Percentiles rank a stretch among this genome's conserved stretches.
phyloP scores from a whole-genome alignment of 306 rosid species.

The Gillenia trifoliata region DNA sequence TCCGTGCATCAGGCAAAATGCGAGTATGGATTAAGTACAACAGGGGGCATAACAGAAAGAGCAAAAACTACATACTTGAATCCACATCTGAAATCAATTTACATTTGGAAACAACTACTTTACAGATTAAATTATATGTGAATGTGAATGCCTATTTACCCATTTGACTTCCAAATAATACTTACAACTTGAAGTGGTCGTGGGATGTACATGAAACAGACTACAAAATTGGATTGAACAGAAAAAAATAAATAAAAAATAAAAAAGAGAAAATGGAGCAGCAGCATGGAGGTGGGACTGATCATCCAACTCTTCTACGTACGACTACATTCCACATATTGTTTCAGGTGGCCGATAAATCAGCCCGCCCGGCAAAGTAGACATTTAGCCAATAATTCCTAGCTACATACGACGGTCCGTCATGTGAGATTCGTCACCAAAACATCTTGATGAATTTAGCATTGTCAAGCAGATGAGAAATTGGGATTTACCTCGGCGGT shows the following conservation, averaged over 20 bases:
- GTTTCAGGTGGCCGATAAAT: conserved; percentile 23
- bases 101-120: not conserved
- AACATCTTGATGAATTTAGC: not conserved
- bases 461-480: not conserved
- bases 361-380: conserved; percentile 11
- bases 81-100: not conserved
- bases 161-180: conserved; percentile 5
- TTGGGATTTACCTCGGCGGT: conserved; percentile 33
- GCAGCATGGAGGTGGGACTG: conserved; percentile 4
- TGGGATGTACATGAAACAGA: not conserved
- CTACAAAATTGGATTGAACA: conserved; percentile 9
- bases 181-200: not conserved
- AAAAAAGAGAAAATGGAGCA: not conserved
- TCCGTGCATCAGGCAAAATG: not conserved
- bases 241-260: no score
- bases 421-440: conserved; percentile 23
- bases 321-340: conserved; percentile 17
- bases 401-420: conserved; percentile 4
- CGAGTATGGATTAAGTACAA: not conserved
- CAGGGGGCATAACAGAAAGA: not conserved
- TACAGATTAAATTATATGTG: not conserved
- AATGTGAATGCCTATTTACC: not conserved
- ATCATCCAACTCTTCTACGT: conserved; percentile 15
- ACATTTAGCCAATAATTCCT: conserved; percentile 3
- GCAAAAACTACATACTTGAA: not conserved